phyloP scores from a whole-genome alignment of 305 asterid genomes.

The Euphrasia arctica region DNA sequence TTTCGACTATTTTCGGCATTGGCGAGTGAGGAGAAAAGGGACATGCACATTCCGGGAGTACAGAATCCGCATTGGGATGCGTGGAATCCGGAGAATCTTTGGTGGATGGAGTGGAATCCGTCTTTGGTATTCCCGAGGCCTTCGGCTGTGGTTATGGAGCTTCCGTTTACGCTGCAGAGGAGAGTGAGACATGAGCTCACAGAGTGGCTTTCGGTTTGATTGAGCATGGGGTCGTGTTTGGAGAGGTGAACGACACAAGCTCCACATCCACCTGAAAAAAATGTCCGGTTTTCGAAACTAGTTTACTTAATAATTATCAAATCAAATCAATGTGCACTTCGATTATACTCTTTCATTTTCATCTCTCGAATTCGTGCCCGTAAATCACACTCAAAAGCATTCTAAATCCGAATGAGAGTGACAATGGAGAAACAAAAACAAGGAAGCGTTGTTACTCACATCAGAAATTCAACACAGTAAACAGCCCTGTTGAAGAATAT shows the following conservation, averaged over 20 bases:
- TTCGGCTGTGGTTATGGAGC: conserved; percentile 62
- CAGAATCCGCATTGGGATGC: conserved; percentile 80
- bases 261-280: conserved; percentile 67
- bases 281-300: too few relatives aligned
- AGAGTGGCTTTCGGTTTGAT: conserved; percentile 42
- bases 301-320: too few relatives aligned
- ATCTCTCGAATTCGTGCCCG: background rate
- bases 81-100: conserved; percentile 67
- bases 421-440: background rate
- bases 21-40: conserved; percentile 54
- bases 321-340: too few relatives aligned
- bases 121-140: conserved; percentile 67
- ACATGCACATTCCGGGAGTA: conserved; percentile 79
- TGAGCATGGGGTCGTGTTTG: conserved; percentile 39
- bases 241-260: conserved; percentile 70
- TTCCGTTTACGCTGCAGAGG: conserved; percentile 60
- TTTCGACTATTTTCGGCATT: conserved; percentile 42
- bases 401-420: conserved; percentile 1
- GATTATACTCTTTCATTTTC: background rate
- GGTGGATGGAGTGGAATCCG: conserved; percentile 73
- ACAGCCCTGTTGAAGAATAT: too few relatives aligned
- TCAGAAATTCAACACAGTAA: background rate
- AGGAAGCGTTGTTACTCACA: background rate
- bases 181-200: conserved; percentile 69
- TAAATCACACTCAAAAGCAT: background rate